Percentiles rank a stretch among this genome's conserved stretches.
These are phyloP conservation scores for Vanrija pseudolonga DNA, from an alignment of 1,284 basidiomycete genomes.

Conservation along the genomic window DNA sequence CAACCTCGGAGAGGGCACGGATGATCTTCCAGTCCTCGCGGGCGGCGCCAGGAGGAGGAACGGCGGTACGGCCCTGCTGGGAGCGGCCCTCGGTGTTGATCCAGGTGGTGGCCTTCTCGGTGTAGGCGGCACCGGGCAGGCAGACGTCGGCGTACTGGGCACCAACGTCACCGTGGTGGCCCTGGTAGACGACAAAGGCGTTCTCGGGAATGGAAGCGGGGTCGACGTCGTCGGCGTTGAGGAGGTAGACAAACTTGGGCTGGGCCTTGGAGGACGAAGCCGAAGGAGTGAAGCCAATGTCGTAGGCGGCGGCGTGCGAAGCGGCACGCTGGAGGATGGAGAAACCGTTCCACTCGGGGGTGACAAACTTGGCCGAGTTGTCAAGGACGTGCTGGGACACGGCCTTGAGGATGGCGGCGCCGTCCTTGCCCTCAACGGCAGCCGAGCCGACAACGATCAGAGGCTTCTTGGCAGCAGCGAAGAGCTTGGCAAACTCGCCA, in stretches of 20 bases:
- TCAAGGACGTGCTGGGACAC: conserved; percentile 76
- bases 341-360: conserved; percentile 93
- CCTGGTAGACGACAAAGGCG: conserved; percentile 98
- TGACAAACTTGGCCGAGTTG: conserved; percentile 72
- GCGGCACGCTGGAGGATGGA: conserved; percentile 84
- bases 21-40: conserved; percentile 99
- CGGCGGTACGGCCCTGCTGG: conserved; percentile 87
- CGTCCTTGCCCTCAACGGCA: conserved; percentile 81
- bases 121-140: conserved; percentile 90
- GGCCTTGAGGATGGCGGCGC: conserved; percentile 71
- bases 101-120: conserved; percentile 92
- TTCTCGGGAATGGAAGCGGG: conserved; percentile 85
- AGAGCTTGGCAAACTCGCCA: conserved; percentile 72
- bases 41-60: conserved; percentile 89
- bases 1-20: conserved; percentile 85
- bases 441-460: conserved; percentile 91
- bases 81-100: conserved; percentile 95
- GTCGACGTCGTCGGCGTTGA: conserved; percentile 93
- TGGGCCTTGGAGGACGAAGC: conserved; percentile 67
- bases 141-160: conserved; percentile 96
- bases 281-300: conserved; percentile 86
- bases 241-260: conserved; percentile 95
- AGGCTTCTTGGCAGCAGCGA: conserved; percentile 87
- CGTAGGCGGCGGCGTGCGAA: conserved; percentile 92
- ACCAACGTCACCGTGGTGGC: conserved; percentile 96